A percentile compares a stretch with the other conserved stretches of the same genome.
phyloP scores from a whole-genome alignment of 495 filamentous ascomycete genomes.

The Choiromyces venosus region DNA sequence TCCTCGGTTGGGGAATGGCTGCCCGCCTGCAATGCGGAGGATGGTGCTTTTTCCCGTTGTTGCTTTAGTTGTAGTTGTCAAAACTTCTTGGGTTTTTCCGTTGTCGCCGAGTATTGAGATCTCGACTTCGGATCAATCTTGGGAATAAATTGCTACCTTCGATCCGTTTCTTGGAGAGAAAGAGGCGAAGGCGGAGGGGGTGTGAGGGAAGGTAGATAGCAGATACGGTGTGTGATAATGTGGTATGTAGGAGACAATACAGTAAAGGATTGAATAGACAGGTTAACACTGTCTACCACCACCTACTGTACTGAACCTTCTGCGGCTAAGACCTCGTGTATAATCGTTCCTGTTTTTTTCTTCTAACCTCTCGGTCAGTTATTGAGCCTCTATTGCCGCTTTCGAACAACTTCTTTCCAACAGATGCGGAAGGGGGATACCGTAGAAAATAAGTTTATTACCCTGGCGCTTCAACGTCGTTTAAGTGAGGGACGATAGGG shows the following conservation, averaged over 20 bases:
- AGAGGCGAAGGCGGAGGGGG: not conserved
- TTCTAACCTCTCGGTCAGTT: not conserved
- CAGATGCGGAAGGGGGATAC: not conserved
- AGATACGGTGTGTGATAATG: not conserved
- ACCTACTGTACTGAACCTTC: not conserved
- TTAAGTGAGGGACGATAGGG: not conserved
- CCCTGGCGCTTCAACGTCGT: not conserved
- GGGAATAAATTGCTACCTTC: conserved; percentile 19
- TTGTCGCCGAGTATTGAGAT: conserved; percentile 21
- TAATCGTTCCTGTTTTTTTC: not conserved
- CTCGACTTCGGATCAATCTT: conserved; percentile 29
- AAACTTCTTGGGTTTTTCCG: not conserved
- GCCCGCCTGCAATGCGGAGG: not conserved
- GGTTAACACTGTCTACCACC: not conserved
- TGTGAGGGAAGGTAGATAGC: conserved; percentile 17
- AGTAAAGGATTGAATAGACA: not conserved
- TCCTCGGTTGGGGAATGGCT: conserved; percentile 27
- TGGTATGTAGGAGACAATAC: not conserved
- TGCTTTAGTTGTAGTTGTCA: not conserved
- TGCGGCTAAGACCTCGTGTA: not conserved
- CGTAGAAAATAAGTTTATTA: not conserved
- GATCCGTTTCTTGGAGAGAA: conserved; percentile 6
- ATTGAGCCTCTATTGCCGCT: not conserved
- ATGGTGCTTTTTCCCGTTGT: not conserved
- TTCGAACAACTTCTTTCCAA: not conserved